Evolutionary conservation across 2,329 filamentous ascomycete species (phyloP), one percentile per base, ranked within the genome.

Genomic region (Talaromyces sp.): DNA sequence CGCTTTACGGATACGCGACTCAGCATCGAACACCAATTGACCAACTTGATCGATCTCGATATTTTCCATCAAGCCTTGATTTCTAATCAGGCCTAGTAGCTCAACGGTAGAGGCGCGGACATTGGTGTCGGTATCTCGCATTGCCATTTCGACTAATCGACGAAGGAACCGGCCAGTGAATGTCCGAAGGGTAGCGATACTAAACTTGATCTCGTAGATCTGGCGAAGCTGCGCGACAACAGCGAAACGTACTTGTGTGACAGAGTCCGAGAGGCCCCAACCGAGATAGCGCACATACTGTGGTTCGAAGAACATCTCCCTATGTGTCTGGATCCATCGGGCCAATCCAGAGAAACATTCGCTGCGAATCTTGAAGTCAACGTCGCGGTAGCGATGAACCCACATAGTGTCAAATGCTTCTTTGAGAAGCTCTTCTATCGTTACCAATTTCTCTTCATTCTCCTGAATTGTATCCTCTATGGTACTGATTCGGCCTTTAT

Each of bases 401-500:
- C 97, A 99, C 56, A 98, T 89, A 1, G 91, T 91, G 70, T 97
- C 91, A 73, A 98, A 96, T 71, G 93, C 92, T 69, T 96, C 92
- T 69, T 89, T 89, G 65, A 98, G 88, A 66, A 89, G 84, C 35
- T 85, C 84, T 68, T 91, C 88, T 62, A 92, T 86, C 13, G 84
- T 81, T 66, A 91, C 88, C 39, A 91, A 84, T 73, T 88, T 89
- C 67, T 87, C 81, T 68, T 89, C 88, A 41, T 88, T 88, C 68
- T 93, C 87, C 50, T 89, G 84, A 45, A 94, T 83, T 63, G 87
- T 90, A 48, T 86, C 83, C 73, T 96, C 87, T 27, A 95, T 87
- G 13, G 90, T 88, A 59, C 87, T 84, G 24, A 93, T 84, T 69
- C 92, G 89, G 41, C 86, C 86, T 79, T 96, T 94, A 77, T 96